Evolutionary conservation across 2,329 filamentous ascomycete species (phyloP).

Genomic region (Ophiostoma quercus): DNA sequence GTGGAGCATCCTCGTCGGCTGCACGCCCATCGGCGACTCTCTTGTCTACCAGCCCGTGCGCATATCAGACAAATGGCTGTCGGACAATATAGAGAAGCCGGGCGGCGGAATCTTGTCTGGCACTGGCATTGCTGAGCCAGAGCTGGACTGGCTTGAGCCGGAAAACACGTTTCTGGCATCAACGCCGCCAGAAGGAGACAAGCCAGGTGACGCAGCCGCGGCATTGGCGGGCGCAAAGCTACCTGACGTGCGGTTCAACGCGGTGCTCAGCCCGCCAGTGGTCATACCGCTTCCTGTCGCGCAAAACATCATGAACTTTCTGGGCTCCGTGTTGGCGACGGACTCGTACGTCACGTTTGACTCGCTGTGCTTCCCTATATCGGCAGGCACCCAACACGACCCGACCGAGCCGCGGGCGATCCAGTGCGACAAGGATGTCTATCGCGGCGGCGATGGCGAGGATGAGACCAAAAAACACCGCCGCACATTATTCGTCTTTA

Average conservation of each 20-base stretch:
- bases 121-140: slow-evolving; percentile 30
- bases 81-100: slow-evolving; percentile 58
- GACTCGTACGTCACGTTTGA: slow-evolving; percentile 51
- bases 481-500: slow-evolving; percentile 64
- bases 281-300: slow-evolving; percentile 62
- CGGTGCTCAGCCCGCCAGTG: slow-evolving; percentile 68
- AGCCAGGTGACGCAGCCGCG: slow-evolving; percentile 29
- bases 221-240: slow-evolving; percentile 47
- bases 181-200: slow-evolving; percentile 20
- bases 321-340: slow-evolving; percentile 44
- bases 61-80: slow-evolving; percentile 70
- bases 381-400: slow-evolving; percentile 46
- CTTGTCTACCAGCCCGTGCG: slow-evolving; percentile 55
- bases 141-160: slow-evolving; percentile 69
- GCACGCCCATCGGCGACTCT: slow-evolving; percentile 44
- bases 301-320: slow-evolving; percentile 55
- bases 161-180: slow-evolving; percentile 41
- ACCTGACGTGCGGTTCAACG: slow-evolving; percentile 69
- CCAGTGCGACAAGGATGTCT: slow-evolving; percentile 44
- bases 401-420: slow-evolving; percentile 56
- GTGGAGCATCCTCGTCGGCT: slow-evolving; percentile 66
- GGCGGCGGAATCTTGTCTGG: slow-evolving; percentile 39
- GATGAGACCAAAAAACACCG: slow-evolving; percentile 38
- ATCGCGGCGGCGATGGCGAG: slow-evolving; percentile 30
- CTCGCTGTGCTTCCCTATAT: slow-evolving; percentile 51